Base-by-base conservation (phyloP, 2,329 filamentous ascomycete species). In the Fusarium begoniae region DNA sequence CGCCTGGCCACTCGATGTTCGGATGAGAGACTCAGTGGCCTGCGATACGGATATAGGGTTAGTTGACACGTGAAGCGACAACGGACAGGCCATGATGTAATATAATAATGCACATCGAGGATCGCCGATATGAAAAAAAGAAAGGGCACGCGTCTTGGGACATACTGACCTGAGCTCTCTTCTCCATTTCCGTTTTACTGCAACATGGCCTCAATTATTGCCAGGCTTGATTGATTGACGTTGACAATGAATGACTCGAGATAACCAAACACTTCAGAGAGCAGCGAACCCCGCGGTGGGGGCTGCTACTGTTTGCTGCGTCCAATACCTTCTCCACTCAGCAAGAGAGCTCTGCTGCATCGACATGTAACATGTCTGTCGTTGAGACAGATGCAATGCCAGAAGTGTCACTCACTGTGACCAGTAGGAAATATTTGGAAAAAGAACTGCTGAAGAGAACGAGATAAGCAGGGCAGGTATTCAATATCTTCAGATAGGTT, bases 1-100 rank as follows among this genome's bases (percentile, higher is more conserved):
- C 75, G 91, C 90, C 64, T 80, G 77, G 69, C 82, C 83, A 51
- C 67, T 80, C 56, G 81, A 81, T 68, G 74, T 79, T 69, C 76
- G 74, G 56, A 82, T 74, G 51, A 84, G 77, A 77, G 79, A 78
- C 78, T 85, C 84, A 69, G 82, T 82, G 70, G 79, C 80, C 84
- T 85, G 41, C 13, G 53, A n/a, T 30, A 37, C 63, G 14, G 55
- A 24, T 32, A 37, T 63, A 40, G 44, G 41, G 61, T 71, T 58
- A 74, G 65, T 45, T 10, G 20, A 37, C 45, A 24, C 32, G 38
- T 58, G 50, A 57, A 57, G 58, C 37, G 48, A 53, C 53, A 20
- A 32, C 28, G 26, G n/a, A 32, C 28, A 18, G 20, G n/a, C 24
- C 9, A 26, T 51, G 35, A 37, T 35, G 43, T 41, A 22, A 48